Evolutionary conservation across 2,329 filamentous ascomycete species (phyloP), one percentile per base, ranked within the genome.

Genomic region (Neofusicoccum cordaticola): DNA sequence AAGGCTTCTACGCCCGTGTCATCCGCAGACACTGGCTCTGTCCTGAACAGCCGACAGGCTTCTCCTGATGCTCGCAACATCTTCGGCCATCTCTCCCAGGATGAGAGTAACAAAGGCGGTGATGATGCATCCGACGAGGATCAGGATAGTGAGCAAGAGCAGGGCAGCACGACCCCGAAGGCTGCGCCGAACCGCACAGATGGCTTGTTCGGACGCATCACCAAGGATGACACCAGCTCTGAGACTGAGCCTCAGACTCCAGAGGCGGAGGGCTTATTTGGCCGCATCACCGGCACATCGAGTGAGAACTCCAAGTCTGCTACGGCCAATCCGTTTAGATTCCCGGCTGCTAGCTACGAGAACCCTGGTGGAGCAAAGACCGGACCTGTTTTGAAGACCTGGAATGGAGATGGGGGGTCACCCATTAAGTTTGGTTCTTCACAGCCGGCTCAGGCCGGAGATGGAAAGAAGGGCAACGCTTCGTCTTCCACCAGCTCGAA

Each of bases 381-480:
- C 7, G 63, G 63, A 3, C 63, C 63, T 35, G 53, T 65, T 1
- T 13, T 45, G 35, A 65, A 61, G 22, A 65, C 63, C 11, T 65
- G 63, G 63, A 65, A 60, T 37, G 63, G 63, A 11, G 63, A 65
- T 35, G 22, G 53, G 11, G 53, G 12, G 17, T 65, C 63, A 1
- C 63, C 63, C 11, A 65, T 65, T 53, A 65, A 65, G 39, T 65
- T 65, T n/a, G 56, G 63, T 27, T 42, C 63, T 6, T 51, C 63
- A n/a, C 63, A 51, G 53, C 47, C 63, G 5, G 45, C 63, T 35
- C 22, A 35, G n/a, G 52, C 53, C n/a, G 52, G 27, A 11, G 35
- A 52, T 2, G 37, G 15, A 9, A 62, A 62, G 47, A 44, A 42
- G 13, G 47, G 31, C 3, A 17, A 12, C 5, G 27, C 58, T 15